Conservation (phyloP, 2,329 filamentous ascomycete genomes). For the Fusarium nodosum region DNA sequence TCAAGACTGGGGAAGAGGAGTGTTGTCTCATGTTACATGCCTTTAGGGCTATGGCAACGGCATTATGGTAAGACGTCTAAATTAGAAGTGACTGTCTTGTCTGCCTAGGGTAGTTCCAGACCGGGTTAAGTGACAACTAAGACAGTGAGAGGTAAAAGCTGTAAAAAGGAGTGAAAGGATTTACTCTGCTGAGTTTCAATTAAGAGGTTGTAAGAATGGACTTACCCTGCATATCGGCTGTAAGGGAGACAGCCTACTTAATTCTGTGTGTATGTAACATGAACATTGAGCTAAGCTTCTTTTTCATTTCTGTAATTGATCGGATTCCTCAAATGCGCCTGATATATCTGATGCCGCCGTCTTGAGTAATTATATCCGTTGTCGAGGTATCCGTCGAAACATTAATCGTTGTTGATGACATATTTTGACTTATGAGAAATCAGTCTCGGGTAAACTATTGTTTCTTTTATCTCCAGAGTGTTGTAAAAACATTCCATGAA, state of each 20-base stretch:
- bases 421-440: neutral
- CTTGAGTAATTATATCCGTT: neutral
- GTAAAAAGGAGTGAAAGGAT: neutral
- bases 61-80: neutral
- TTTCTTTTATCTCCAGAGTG: neutral
- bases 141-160: neutral
- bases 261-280: neutral
- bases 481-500: constrained; percentile 15
- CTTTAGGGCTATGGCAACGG: neutral
- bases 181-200: neutral
- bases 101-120: neutral
- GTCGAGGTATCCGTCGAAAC: neutral
- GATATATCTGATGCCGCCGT: neutral
- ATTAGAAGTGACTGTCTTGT: neutral
- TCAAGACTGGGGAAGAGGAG: neutral
- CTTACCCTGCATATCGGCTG: neutral
- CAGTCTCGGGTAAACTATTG: neutral
- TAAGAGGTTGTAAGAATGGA: neutral
- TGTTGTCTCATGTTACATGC: constrained; percentile 4
- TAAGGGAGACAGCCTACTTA: neutral
- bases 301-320: neutral
- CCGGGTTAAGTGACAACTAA: neutral
- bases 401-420: neutral
- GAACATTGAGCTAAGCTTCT: neutral
- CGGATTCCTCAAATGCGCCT: neutral